These are phyloP conservation scores for Podaxis sp. DNA, from an alignment of 768 basidiomycete genomes.

Conservation along the genomic window DNA sequence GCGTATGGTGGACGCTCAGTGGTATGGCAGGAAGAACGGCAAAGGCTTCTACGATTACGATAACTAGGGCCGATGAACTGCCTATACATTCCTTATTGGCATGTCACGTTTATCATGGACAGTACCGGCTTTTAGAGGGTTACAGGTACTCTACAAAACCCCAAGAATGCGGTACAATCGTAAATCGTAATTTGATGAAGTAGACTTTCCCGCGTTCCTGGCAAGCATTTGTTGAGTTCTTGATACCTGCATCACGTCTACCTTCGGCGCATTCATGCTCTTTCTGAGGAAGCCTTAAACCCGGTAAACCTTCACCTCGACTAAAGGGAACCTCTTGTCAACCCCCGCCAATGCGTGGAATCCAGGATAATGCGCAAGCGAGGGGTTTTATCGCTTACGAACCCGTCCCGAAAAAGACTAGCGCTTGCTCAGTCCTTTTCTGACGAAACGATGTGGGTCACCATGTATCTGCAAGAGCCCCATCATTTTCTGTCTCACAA, in stretches of 20 bases:
- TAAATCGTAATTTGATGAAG: neutral
- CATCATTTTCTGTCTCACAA: no score
- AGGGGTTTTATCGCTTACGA: neutral
- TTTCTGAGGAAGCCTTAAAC: neutral
- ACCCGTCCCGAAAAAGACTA: no score
- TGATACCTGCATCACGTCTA: neutral
- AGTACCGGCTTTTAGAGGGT: neutral
- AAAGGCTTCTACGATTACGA: slow-evolving; percentile 93
- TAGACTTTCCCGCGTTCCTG: neutral
- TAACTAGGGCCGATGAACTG: slow-evolving; percentile 15
- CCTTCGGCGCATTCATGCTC: no score
- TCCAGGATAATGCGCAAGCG: neutral
- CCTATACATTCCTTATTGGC: neutral
- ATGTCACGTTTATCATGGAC: neutral
- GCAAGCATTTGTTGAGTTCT: neutral
- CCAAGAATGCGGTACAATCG: neutral
- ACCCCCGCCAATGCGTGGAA: neutral
- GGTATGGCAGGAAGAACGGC: slow-evolving; percentile 90
- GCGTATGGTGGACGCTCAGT: slow-evolving; percentile 95
- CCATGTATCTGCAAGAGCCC: no score
- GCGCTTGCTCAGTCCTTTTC: no score
- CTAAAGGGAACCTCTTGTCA: neutral
- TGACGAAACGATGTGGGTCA: no score
- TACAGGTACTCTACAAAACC: neutral
- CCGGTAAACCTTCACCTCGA: neutral